Conservation (phyloP, 2,329 filamentous ascomycete genomes). For the Aureobasidium subglaciale region DNA sequence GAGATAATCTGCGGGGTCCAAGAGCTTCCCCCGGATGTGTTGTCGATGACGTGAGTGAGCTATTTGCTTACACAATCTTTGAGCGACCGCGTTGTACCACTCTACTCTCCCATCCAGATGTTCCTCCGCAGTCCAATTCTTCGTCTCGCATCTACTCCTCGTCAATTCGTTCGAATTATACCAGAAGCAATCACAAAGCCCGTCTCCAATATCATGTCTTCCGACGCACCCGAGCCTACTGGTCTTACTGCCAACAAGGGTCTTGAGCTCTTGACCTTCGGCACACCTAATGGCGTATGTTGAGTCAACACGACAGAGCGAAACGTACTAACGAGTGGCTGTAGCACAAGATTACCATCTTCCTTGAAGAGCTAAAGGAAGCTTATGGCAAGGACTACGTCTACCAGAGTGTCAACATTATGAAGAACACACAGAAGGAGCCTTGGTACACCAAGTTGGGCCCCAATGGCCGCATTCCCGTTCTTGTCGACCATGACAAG, state of each 20-base stretch:
- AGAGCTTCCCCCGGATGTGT: neutral
- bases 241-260: conserved; percentile 56
- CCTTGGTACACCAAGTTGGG: conserved; percentile 57
- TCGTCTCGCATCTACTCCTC: conserved; percentile 4
- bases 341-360: conserved; percentile 48
- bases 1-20: conserved; percentile 4
- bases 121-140: conserved; percentile 11
- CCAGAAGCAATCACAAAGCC: conserved; percentile 8
- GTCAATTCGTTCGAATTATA: conserved; percentile 9
- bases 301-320: neutral
- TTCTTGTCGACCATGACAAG: conserved; percentile 59
- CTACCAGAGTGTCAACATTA: conserved; percentile 52
- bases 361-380: conserved; percentile 61
- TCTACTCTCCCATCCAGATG: neutral
- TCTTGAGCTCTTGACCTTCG: conserved; percentile 57
- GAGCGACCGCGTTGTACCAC: neutral
- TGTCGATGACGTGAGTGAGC: neutral
- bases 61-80: conserved; percentile 10
- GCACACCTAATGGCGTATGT: conserved; percentile 34
- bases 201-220: conserved; percentile 8
- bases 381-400: conserved; percentile 56
- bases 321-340: no score
- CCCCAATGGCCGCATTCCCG: conserved; percentile 60
- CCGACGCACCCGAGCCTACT: conserved; percentile 32
- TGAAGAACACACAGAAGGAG: conserved; percentile 59